Evolutionary conservation across 2,329 filamentous ascomycete species (phyloP).

Genomic region (Xylariaceae sp.): DNA sequence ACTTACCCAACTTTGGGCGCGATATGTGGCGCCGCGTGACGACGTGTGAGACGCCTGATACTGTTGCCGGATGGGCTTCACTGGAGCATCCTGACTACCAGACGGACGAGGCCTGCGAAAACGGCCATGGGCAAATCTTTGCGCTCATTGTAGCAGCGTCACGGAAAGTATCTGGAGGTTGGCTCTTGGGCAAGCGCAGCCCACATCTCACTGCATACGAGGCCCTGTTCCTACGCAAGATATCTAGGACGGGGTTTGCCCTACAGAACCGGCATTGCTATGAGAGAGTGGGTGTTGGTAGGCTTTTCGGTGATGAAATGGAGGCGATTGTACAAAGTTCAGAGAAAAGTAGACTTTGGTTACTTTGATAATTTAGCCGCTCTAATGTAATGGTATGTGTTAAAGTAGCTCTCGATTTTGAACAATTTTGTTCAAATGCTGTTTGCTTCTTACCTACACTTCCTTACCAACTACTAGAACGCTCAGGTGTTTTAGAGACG

Average conservation of each 20-base stretch:
- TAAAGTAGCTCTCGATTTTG: no score
- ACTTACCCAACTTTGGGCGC: conserved; percentile 1
- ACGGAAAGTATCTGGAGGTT: conserved; percentile 5
- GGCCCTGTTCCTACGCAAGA: conserved; percentile 5
- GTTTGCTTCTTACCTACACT: no score
- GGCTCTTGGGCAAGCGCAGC: conserved; percentile 5
- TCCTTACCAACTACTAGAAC: no score
- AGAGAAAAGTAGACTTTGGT: conserved; percentile 8
- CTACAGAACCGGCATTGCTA: conserved; percentile 6
- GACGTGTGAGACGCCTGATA: neutral
- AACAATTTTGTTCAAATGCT: no score
- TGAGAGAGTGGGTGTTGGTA: conserved; percentile 13
- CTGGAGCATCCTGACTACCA: conserved; percentile 4
- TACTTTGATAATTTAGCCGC: conserved; percentile 6
- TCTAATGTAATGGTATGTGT: neutral
- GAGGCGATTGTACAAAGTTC: conserved; percentile 6
- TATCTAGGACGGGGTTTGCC: conserved; percentile 4
- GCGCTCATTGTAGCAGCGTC: conserved; percentile 2
- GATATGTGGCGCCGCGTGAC: conserved; percentile 6
- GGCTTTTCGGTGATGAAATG: conserved; percentile 11
- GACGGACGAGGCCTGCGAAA: conserved; percentile 1
- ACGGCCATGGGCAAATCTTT: neutral
- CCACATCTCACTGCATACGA: conserved; percentile 9
- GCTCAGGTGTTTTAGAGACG: no score
- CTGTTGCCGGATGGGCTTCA: conserved; percentile 11